Base-by-base conservation (phyloP, 1,284 basidiomycete genomes). In the Ganoderma lingzhi region DNA sequence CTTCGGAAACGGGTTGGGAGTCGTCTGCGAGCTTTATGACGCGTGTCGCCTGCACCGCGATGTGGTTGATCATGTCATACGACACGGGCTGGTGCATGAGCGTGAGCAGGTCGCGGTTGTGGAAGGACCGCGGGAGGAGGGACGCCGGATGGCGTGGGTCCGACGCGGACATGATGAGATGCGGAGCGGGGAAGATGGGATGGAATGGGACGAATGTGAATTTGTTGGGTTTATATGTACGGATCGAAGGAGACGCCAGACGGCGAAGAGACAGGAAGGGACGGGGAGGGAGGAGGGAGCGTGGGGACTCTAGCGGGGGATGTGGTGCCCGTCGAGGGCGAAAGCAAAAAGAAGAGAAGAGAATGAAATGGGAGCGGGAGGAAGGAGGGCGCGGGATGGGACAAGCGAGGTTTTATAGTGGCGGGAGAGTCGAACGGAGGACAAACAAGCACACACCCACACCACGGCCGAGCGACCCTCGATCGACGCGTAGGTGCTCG, bases 51-150 rank as follows among this genome's bases (percentile, higher is more conserved):
- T 90, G 88, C 75, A 85, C 85, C 63, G 93, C 91, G 73, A 96
- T 86, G 79, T 92, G 88, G 64, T 88, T 81, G 79, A 97, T 88
- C 91, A 98, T 96, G 70, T 95, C 93, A 78, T 86, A 83, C 6
- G 93, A 90, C 66, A 97, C 94, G 45, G 88, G 89, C 71, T 87
- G 89, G 73, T 88, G 84, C 82, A 97, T 87, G 76, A 97, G 91
- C 75, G 89, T 86, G 74, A 97, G 84, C 71, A 98, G 87, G 61
- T 78, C 76, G 12, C 72, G 68, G 73, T 86, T 83, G 53, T 79
- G 75, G 70, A 82, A 76, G 12, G 83, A 83, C 9, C 85, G 67
- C 56, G 76, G 76, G 32, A 77, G 65, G 68, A 77, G 74, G 56
- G 76, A 77, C 30, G 72, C 74, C 58, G 76, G 74, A 64, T 77